These are phyloP conservation scores for Dendrobium officinale DNA, from an alignment of 106 monocot genomes.

Conservation along the genomic window DNA sequence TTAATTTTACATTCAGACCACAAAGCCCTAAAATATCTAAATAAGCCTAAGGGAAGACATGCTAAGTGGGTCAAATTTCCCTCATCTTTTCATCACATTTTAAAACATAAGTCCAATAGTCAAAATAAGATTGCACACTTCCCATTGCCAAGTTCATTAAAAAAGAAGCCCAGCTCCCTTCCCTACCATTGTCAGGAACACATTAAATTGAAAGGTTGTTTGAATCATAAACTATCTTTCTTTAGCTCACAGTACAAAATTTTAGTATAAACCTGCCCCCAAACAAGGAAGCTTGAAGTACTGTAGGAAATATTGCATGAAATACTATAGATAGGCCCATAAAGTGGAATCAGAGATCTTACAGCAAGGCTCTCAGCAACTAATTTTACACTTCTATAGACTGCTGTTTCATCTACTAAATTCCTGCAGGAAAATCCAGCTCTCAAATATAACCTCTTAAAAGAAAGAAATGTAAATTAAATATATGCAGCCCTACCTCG, in stretches of 20 bases:
- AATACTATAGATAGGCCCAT: background rate
- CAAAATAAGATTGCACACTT: too few species aligned
- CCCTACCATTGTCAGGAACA: too few species aligned
- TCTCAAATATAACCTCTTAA: background rate
- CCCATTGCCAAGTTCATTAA: too few species aligned
- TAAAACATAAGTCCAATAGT: too few species aligned
- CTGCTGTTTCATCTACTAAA: conserved; percentile 51
- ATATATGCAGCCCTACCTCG: conserved; percentile 33
- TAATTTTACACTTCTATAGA: conserved; percentile 68
- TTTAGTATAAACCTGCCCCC: background rate
- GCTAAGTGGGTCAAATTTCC: too few species aligned
- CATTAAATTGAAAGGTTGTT: too few species aligned
- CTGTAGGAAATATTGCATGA: background rate
- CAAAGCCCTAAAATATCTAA: too few species aligned
- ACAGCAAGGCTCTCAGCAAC: conserved; percentile 98
- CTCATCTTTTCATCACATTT: too few species aligned
- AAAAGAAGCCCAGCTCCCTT: too few species aligned
- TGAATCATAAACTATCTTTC: too few species aligned
- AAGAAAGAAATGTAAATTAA: background rate
- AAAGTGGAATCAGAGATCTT: conserved; percentile 18
- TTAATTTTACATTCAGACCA: too few species aligned
- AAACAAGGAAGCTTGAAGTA: background rate
- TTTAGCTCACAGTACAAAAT: background rate
- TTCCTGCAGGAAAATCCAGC: conserved; percentile 32
- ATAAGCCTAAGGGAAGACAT: too few species aligned